Evolutionary conservation across 2,329 filamentous ascomycete species (phyloP).

Genomic region (Botrytis galanthina): DNA sequence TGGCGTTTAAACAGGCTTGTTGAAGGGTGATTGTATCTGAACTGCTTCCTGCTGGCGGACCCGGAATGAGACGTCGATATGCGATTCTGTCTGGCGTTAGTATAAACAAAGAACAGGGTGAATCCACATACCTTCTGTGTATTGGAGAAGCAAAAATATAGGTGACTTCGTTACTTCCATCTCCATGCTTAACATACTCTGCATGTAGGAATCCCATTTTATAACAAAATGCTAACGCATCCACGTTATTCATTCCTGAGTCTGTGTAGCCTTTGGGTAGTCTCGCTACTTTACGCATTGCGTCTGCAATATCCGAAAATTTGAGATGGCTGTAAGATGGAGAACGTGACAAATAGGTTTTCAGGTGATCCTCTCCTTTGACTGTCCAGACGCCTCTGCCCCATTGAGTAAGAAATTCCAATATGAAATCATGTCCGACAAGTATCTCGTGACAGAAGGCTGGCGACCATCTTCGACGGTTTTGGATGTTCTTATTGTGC

Average conservation of each 20-base stretch:
- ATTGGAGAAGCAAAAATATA: slow-evolving; percentile 10
- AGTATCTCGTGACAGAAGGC: background rate
- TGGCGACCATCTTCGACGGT: background rate
- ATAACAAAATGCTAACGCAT: background rate
- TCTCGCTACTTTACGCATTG: slow-evolving; percentile 5
- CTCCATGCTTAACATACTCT: background rate
- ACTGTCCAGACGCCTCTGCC: background rate
- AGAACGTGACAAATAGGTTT: background rate
- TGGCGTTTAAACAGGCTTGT: slow-evolving; percentile 1
- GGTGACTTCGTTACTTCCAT: background rate
- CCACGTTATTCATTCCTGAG: background rate
- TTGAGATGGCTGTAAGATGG: background rate
- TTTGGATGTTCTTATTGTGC: background rate
- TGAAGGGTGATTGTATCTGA: background rate
- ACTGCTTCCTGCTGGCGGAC: background rate
- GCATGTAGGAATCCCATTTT: slow-evolving; percentile 4
- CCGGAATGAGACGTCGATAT: background rate
- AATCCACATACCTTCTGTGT: background rate
- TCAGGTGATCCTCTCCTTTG: background rate
- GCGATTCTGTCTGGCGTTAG: background rate
- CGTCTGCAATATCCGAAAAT: background rate
- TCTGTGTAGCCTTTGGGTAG: background rate
- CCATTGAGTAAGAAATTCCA: background rate
- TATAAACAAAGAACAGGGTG: background rate
- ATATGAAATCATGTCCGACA: background rate